A percentile compares a stretch with the other conserved stretches of the same genome.
phyloP scores from a whole-genome alignment of 2,329 filamentous ascomycete genomes.

The Ascochyta viciae-villosae region DNA sequence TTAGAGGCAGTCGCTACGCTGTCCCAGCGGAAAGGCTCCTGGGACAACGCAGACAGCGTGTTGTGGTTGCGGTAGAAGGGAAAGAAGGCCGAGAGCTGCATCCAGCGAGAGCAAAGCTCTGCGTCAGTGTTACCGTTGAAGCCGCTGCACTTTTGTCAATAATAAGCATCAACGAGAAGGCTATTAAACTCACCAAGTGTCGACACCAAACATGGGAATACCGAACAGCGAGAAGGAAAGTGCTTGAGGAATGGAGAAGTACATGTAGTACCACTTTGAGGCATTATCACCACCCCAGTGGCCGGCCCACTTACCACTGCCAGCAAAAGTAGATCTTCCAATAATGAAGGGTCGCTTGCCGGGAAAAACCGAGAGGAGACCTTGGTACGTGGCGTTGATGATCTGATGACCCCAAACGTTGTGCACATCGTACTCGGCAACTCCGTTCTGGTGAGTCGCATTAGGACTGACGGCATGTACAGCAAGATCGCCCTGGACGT shows the following conservation, averaged over 20 bases:
- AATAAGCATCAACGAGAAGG: too few species aligned
- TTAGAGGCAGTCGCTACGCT: slow-evolving; percentile 70
- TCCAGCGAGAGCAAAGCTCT: slow-evolving; percentile 77
- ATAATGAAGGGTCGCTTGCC: slow-evolving; percentile 83
- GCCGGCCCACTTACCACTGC: slow-evolving; percentile 76
- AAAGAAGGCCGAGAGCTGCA: slow-evolving; percentile 76
- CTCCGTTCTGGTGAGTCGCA: slow-evolving; percentile 76
- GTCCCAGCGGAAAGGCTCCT: slow-evolving; percentile 76
- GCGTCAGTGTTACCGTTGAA: slow-evolving; percentile 72
- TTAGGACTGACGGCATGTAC: slow-evolving; percentile 78
- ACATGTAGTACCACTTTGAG: slow-evolving; percentile 76
- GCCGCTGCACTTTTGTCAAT: slow-evolving; percentile 50
- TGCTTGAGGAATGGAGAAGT: slow-evolving; percentile 78
- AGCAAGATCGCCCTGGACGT: slow-evolving; percentile 74
- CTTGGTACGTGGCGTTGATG: slow-evolving; percentile 77
- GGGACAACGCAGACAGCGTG: slow-evolving; percentile 63
- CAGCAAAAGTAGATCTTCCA: slow-evolving; percentile 80
- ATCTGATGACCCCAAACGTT: slow-evolving; percentile 75
- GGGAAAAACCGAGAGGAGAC: slow-evolving; percentile 68
- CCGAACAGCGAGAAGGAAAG: slow-evolving; percentile 77
- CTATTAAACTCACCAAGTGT: slow-evolving; percentile 54
- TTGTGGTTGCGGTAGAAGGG: slow-evolving; percentile 84
- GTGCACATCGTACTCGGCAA: slow-evolving; percentile 82
- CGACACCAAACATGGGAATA: slow-evolving; percentile 75
- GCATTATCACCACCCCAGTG: slow-evolving; percentile 82